Percentiles rank a stretch among this genome's conserved stretches.
Evolutionary conservation across 805 yeast genomes (phyloP).

Genomic region (Schwanniomyces occidentalis): DNA sequence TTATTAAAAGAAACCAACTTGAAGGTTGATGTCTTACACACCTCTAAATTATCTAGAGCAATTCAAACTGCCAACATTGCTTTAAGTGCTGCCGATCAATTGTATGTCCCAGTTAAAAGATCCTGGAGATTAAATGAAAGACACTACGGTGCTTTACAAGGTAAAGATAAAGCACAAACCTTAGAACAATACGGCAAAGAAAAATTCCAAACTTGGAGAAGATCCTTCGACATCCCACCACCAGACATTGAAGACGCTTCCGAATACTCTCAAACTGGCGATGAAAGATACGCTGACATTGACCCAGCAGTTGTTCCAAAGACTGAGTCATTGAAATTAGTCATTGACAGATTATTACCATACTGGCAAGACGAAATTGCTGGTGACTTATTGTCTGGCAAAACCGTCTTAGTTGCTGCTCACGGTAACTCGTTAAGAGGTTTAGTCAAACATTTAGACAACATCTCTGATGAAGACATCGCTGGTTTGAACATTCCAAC

Average conservation of each 20-base stretch:
- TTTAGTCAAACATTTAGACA: constrained; percentile 91
- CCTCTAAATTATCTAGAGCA: constrained; percentile 90
- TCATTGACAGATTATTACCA: constrained; percentile 94
- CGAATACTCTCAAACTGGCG: constrained; percentile 82
- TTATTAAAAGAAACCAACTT: constrained; percentile 83
- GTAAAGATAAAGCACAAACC: constrained; percentile 95
- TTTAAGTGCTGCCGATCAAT: constrained; percentile 81
- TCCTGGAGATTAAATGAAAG: constrained; percentile 98
- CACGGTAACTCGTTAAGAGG: constrained; percentile 99
- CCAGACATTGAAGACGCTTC: constrained; percentile 79
- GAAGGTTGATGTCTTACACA: constrained; percentile 84
- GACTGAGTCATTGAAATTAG: constrained; percentile 92
- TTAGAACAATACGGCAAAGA: constrained; percentile 85
- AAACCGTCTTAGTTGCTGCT: constrained; percentile 92
- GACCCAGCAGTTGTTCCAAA: constrained; percentile 88
- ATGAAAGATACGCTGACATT: constrained; percentile 78
- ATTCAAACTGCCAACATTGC: constrained; percentile 97
- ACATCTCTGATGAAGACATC: constrained; percentile 87
- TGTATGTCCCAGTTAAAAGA: constrained; percentile 89
- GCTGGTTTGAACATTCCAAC: constrained; percentile 97
- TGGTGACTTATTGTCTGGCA: constrained; percentile 77
- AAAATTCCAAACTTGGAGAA: constrained; percentile 95
- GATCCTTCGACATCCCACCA: constrained; percentile 96
- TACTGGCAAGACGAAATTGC: constrained; percentile 95
- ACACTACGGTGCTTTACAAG: constrained; percentile 98